A percentile compares a stretch with the other conserved stretches of the same genome.
Evolutionary conservation across 331 rosid species (phyloP).

Genomic region (Stylosanthes scabra): DNA sequence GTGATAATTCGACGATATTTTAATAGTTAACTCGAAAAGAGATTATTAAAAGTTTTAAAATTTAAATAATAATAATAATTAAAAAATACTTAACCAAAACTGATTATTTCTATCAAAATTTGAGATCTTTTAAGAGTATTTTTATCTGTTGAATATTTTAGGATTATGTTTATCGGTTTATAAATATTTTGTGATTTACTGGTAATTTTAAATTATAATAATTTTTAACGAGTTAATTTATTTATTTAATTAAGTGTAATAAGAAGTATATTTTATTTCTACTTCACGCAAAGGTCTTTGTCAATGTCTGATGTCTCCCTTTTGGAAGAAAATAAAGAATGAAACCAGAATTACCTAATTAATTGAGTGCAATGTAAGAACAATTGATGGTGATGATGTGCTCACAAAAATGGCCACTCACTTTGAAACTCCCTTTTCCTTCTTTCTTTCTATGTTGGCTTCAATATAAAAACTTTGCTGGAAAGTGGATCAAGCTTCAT

Average conservation of each 20-base stretch:
- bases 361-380: conserved; percentile 49
- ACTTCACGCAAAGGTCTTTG: conserved; percentile 54
- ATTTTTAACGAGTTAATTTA: no score
- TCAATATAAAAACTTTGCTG: conserved; percentile 8
- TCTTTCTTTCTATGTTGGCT: not conserved
- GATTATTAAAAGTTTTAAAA: no score
- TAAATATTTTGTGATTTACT: no score
- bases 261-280: conserved; percentile 33
- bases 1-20: no score
- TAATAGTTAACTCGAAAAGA: no score
- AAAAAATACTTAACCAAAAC: no score
- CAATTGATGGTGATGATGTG: not conserved
- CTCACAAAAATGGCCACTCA: conserved; percentile 43
- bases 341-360: conserved; percentile 35
- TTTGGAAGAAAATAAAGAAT: conserved; percentile 36
- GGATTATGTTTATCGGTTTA: no score
- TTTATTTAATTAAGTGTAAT: not conserved
- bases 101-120: no score
- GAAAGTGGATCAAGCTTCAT: conserved; percentile 30
- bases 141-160: no score
- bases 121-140: no score
- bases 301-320: conserved; percentile 40
- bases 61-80: no score
- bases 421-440: conserved; percentile 5
- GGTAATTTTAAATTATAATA: no score